Percentiles rank a stretch among this genome's conserved stretches.
Evolutionary conservation across 495 filamentous ascomycete species (phyloP).

Genomic region (Penicillium mononematosum): DNA sequence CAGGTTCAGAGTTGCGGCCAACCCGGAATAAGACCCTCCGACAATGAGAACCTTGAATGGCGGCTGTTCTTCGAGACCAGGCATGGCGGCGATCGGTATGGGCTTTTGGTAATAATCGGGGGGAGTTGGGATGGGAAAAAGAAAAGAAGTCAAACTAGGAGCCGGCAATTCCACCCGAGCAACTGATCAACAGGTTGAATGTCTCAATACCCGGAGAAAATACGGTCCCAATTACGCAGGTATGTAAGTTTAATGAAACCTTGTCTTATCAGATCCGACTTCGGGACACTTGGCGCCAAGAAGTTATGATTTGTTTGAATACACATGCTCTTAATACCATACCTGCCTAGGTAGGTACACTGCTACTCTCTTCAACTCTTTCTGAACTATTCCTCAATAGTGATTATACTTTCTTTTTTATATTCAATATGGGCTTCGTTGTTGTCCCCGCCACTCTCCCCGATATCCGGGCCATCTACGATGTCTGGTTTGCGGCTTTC

Average conservation of each 20-base stretch:
- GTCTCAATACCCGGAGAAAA: neutral
- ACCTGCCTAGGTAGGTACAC: neutral
- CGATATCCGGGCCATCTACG: conserved; percentile 39
- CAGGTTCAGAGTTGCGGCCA: conserved; percentile 55
- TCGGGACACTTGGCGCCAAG: conserved; percentile 7
- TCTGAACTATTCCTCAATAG: neutral
- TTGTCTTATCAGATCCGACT: conserved; percentile 10
- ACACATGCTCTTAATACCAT: neutral
- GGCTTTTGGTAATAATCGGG: neutral
- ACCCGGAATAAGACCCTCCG: conserved; percentile 59
- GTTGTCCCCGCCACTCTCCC: conserved; percentile 42
- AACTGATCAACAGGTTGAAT: neutral
- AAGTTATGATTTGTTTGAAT: neutral
- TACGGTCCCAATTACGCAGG: neutral
- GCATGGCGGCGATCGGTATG: neutral
- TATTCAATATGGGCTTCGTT: conserved; percentile 29
- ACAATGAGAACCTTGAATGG: conserved; percentile 29
- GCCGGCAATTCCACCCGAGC: neutral
- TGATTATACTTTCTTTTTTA: neutral
- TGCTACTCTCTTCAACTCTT: neutral
- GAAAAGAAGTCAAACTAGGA: neutral
- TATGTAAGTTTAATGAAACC: neutral
- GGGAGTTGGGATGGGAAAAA: neutral
- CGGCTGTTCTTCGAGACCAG: conserved; percentile 3
- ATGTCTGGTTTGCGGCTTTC: conserved; percentile 44